Base-by-base conservation (phyloP, 352 stramenopile species). In the Globisporangium sylvaticum region DNA sequence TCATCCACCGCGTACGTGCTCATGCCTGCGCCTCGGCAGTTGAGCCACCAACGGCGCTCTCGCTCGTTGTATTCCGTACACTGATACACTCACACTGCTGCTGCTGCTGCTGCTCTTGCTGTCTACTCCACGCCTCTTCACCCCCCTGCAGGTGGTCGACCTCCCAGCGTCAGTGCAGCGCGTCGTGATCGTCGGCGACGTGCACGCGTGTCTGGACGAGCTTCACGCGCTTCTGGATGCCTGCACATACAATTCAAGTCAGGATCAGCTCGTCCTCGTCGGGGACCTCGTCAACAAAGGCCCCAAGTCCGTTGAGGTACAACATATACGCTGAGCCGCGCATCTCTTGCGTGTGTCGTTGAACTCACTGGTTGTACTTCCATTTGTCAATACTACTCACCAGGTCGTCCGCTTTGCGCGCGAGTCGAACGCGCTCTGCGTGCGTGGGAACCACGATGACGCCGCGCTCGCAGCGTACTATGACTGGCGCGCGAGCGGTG, bases 261-360 rank as follows among this genome's bases (percentile, higher is more conserved):
- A 31, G 8, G 92, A 98, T 67, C 55, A 71, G 37, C 78, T 98
- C 20, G 76, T 97, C 57, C 81, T 97, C 3, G 94, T 97, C 0
- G 94, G 94, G 27, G 94, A 98, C 72, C 81, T 98, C 62, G 89
- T 95, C 48, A 98, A 97, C 75, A 98, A 98, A 77, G 94, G 94
- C 0, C 91, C 92, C 7, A 80, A 92, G 27, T 92, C 90, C 1
- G 69, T 81, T 18, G 71, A 91, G 57, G 83, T 81, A 27, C 64
- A 48, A 1, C n/a, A 48, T 15, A 64, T 34, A n/a, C n/a, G n/a
- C n/a, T n/a, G n/a, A n/a, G n/a, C n/a, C n/a, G n/a, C n/a, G n/a
- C n/a, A 44, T n/a, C 14, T 48, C 18, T n/a, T 48, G n/a, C n/a
- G 39, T 48, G 15, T 3, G 18, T 48, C 39, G 15, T 48, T 48